Conservation (phyloP, 768 basidiomycete species). For the Russula earlei region DNA sequence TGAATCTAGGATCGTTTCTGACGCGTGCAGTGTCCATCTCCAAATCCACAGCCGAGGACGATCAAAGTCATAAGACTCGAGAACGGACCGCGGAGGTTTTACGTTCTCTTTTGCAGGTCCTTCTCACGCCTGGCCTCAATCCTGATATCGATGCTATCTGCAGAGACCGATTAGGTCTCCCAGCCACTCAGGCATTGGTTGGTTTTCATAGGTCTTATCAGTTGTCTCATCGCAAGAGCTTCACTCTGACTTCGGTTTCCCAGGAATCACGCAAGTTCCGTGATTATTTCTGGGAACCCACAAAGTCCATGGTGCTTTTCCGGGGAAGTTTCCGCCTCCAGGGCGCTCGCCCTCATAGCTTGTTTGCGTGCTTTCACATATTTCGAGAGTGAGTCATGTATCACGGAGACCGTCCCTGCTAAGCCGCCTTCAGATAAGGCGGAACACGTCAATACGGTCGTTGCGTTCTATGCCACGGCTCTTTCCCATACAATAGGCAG, state of each 20-base stretch:
- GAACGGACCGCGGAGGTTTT: slow-evolving; percentile 44
- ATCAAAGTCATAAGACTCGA: slow-evolving; percentile 25
- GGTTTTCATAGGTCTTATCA: too few species aligned
- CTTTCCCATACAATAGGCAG: slow-evolving; percentile 53
- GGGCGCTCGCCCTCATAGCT: slow-evolving; percentile 58
- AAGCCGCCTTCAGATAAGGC: slow-evolving; percentile 43
- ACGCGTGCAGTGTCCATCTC: too few species aligned
- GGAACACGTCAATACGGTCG: slow-evolving; percentile 60
- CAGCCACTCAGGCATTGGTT: too few species aligned
- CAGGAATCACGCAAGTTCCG: slow-evolving; percentile 34
- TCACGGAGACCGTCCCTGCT: not conserved
- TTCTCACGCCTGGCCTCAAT: slow-evolving; percentile 62
- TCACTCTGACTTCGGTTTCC: slow-evolving; percentile 2
- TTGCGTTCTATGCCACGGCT: slow-evolving; percentile 72
- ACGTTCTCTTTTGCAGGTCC: slow-evolving; percentile 43
- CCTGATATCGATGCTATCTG: slow-evolving; percentile 63
- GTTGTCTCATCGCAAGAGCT: too few species aligned
- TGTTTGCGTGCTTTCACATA: slow-evolving; percentile 61
- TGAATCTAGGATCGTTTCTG: slow-evolving; percentile 26
- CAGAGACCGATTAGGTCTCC: slow-evolving; percentile 43
- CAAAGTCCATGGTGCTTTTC: slow-evolving; percentile 67
- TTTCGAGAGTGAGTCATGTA: slow-evolving; percentile 45
- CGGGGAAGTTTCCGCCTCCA: slow-evolving; percentile 53
- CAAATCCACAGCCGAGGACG: slow-evolving; percentile 7
- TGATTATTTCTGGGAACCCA: slow-evolving; percentile 32